Base-by-base conservation (phyloP, 164 flowering plant genomes). In the Nymphaea thermarum region DNA sequence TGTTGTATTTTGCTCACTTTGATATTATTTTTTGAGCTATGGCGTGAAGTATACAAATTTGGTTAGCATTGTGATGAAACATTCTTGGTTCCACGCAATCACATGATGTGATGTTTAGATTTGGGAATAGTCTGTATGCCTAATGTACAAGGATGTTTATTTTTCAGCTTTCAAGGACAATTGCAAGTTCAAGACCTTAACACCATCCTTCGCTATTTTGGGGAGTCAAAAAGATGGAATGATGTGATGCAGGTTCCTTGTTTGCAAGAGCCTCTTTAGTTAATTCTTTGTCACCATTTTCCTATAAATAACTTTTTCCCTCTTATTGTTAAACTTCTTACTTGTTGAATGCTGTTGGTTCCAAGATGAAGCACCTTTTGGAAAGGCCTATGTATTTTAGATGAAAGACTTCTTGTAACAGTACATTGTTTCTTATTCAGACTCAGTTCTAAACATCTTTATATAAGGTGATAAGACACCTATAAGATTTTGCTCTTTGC, bases 161-260 rank as follows among this genome's bases (percentile, higher is more conserved):
- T 70, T 43, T 72, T 43, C 81, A 89, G 96, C 66, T 82, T 70
- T 4, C 89, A 86, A 55, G 84, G 68, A 8, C 62, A 73, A 2
- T 66, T 89, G 78, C 80, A 77, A 72, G 84, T 78, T 66, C 89
- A 82, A 76, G 93, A 87, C 71, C 73, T 87, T 70, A 89, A 89
- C 81, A 75, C 67, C 64, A 75, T 87, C 67, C 71, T 89, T 76
- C 82, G 93, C 16, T 72, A 82, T 72, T 86, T 82, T 68, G 93
- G 88, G 74, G 75, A 71, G 63, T 72, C 66, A 64, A 71, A 75
- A 55, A 81, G 81, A 76, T 78, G 84, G 85, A 65, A 84, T 69
- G 84, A 89, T 70, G 80, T 87, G 68, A 78, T 78, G 66, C 80
- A 86, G 96, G 96, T 89, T 25, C 65, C 44, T 25, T 25, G 36